Evolutionary conservation across 2,329 filamentous ascomycete genomes (phyloP).

Genomic region (Xylaria sp.): DNA sequence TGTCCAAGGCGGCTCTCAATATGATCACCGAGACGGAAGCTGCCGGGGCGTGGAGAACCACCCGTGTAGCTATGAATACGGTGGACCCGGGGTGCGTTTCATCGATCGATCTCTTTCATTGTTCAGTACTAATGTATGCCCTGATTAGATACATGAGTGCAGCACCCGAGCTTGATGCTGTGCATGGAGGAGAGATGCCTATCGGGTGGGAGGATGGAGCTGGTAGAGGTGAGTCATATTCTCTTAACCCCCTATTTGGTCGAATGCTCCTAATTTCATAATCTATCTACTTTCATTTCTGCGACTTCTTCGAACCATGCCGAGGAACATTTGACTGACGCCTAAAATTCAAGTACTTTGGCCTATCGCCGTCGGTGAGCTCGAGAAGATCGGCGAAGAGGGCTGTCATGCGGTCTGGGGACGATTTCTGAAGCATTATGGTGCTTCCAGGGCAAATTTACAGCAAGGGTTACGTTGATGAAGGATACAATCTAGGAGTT

Average conservation of each 20-base stretch:
- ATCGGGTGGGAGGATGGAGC: too few species aligned
- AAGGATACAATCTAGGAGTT: too few species aligned
- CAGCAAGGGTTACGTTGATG: background rate
- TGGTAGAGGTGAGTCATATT: too few species aligned
- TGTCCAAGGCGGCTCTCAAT: conserved; percentile 34
- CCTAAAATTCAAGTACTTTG: conserved; percentile 20
- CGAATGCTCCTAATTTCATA: background rate
- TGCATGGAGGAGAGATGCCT: too few species aligned
- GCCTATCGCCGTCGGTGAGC: conserved; percentile 33
- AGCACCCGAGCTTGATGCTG: too few species aligned
- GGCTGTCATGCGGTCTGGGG: conserved; percentile 32
- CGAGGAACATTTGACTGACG: background rate
- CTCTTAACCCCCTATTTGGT: background rate
- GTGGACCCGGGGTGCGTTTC: conserved; percentile 25
- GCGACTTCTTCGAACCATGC: background rate
- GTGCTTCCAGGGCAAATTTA: conserved; percentile 25
- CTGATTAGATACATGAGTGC: too few species aligned
- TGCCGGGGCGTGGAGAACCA: conserved; percentile 12
- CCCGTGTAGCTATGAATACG: conserved; percentile 31
- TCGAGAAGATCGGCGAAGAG: conserved; percentile 7
- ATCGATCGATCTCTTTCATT: too few species aligned
- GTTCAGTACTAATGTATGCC: too few species aligned
- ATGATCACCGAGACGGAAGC: conserved; percentile 37
- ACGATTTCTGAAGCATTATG: conserved; percentile 10
- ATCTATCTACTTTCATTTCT: background rate